phyloP scores from a whole-genome alignment of 2,329 filamentous ascomycete species.

The Fusarium duplospermum region DNA sequence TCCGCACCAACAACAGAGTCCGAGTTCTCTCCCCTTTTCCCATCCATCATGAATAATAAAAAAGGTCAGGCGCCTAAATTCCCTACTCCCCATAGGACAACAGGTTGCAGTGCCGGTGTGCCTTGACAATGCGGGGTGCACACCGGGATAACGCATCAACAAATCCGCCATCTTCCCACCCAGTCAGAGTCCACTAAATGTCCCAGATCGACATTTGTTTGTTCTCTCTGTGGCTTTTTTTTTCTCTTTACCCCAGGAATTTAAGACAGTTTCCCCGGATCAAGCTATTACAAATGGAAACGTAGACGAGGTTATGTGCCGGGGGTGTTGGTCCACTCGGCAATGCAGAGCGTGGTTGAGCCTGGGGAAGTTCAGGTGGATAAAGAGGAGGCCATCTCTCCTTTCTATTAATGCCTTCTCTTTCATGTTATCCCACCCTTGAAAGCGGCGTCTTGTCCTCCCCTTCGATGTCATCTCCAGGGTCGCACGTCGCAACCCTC shows the following conservation, averaged over 20 bases:
- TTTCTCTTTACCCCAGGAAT: not conserved
- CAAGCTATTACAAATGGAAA: constrained; percentile 6
- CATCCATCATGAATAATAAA: not conserved
- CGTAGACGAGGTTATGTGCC: not conserved
- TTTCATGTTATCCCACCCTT: not conserved
- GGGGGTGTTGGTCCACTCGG: not conserved
- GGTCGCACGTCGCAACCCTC: not conserved
- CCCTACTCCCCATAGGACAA: not conserved
- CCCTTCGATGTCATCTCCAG: not conserved
- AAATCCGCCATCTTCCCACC: not conserved
- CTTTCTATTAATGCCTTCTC: not conserved
- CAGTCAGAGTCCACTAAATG: not conserved
- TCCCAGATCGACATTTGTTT: not conserved
- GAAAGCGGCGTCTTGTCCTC: not conserved
- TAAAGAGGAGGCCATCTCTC: not conserved
- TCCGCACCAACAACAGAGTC: not conserved
- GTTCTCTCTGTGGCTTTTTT: not conserved
- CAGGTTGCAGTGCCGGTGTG: not conserved
- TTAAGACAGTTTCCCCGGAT: not conserved
- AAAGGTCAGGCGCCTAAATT: not conserved
- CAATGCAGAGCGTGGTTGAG: not conserved
- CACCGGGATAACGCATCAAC: not conserved
- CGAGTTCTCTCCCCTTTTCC: not conserved
- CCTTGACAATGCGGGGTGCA: not conserved
- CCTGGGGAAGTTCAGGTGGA: not conserved